These are phyloP conservation scores for Tulasnella sp. DNA, from an alignment of 768 basidiomycete genomes.

Conservation along the genomic window DNA sequence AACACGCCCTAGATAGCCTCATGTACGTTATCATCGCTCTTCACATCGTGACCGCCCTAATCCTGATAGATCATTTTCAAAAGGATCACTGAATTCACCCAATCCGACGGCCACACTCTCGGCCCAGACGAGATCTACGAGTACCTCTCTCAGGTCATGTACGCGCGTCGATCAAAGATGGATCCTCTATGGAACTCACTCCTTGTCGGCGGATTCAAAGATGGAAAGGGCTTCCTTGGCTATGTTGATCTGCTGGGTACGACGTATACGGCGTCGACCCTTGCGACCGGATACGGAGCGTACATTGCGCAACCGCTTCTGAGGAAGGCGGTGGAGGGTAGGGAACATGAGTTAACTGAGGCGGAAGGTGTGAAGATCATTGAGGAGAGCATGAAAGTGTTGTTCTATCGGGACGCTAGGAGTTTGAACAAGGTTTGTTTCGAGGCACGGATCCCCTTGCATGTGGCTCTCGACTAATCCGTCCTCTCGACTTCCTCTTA, in stretches of 20 bases:
- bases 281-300: constrained; percentile 90
- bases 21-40: constrained; percentile 29
- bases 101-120: constrained; percentile 72
- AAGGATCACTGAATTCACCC: constrained; percentile 51
- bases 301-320: constrained; percentile 90
- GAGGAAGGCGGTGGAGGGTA: constrained; percentile 79
- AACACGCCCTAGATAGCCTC: constrained; percentile 64
- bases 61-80: background rate
- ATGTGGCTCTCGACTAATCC: no score
- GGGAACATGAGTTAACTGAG: constrained; percentile 60
- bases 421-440: constrained; percentile 80
- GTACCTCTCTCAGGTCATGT: constrained; percentile 85
- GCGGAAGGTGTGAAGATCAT: constrained; percentile 70
- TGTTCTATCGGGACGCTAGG: constrained; percentile 93
- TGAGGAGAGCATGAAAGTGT: constrained; percentile 78
- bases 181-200: constrained; percentile 93
- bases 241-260: constrained; percentile 96
- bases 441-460: no score
- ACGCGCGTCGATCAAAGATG: constrained; percentile 74
- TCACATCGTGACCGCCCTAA: no score
- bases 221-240: constrained; percentile 78
- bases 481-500: constrained; percentile 28
- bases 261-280: constrained; percentile 83
- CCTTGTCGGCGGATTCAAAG: constrained; percentile 82
- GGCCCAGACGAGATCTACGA: constrained; percentile 88